Percentiles rank a stretch among this genome's conserved stretches.
These are phyloP conservation scores for Beta macrorhiza DNA, from an alignment of 179 eudicot species.

Conservation along the genomic window DNA sequence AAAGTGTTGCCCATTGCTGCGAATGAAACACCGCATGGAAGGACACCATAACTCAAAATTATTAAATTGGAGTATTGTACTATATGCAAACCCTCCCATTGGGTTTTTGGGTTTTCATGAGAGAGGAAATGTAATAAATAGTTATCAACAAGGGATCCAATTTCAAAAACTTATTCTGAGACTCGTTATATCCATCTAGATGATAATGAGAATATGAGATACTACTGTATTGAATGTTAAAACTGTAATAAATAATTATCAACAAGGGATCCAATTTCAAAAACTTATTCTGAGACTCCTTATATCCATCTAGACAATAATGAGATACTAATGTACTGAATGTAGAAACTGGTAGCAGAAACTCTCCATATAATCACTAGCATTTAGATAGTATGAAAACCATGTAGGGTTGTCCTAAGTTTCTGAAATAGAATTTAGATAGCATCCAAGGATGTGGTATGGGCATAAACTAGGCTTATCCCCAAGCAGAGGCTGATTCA, in stretches of 20 bases:
- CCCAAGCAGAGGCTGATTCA: background rate
- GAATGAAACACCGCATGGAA: background rate
- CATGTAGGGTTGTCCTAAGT: background rate
- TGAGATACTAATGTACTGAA: background rate
- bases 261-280: background rate
- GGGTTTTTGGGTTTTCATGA: background rate
- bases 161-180: background rate
- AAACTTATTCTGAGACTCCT: background rate
- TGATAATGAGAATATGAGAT: no score
- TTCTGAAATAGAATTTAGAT: no score
- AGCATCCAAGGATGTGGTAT: no score
- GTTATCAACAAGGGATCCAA: background rate
- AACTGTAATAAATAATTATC: background rate
- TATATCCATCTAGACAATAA: background rate
- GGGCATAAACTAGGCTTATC: background rate
- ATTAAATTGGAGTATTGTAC: no score
- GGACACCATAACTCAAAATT: background rate
- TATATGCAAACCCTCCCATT: background rate
- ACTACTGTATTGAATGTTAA: no score
- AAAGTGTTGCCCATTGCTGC: background rate
- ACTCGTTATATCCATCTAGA: background rate
- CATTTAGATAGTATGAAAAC: background rate
- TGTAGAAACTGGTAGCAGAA: background rate
- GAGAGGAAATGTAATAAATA: background rate
- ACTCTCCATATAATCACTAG: background rate